These are phyloP conservation scores for Hyphopichia pseudoburtonii DNA, from an alignment of 1,139 yeast genomes.

Conservation along the genomic window DNA sequence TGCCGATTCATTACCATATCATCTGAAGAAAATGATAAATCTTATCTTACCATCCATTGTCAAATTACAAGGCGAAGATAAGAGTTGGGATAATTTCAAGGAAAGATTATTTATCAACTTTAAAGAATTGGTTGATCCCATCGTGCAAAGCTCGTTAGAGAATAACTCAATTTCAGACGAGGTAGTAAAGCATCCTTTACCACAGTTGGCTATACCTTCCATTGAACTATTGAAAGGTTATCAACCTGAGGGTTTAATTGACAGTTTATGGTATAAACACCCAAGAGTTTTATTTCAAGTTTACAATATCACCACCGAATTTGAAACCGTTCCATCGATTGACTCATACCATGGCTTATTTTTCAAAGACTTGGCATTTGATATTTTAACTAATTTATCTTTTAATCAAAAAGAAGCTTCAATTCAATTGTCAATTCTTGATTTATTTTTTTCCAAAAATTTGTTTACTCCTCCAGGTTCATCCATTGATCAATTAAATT, in stretches of 20 bases:
- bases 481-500: slow-evolving; percentile 66
- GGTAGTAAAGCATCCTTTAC: slow-evolving; percentile 44
- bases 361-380: slow-evolving; percentile 73
- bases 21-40: slow-evolving; percentile 49
- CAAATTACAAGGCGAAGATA: slow-evolving; percentile 27
- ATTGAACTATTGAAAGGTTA: slow-evolving; percentile 33
- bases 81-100: slow-evolving; percentile 25
- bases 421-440: slow-evolving; percentile 75
- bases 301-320: slow-evolving; percentile 49
- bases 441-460: slow-evolving; percentile 66
- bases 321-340: slow-evolving; percentile 74
- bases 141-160: slow-evolving; percentile 34
- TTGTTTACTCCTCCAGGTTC: slow-evolving; percentile 84
- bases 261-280: slow-evolving; percentile 38
- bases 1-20: slow-evolving; percentile 46
- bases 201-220: slow-evolving; percentile 49
- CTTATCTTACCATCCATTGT: slow-evolving; percentile 58
- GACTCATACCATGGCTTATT: slow-evolving; percentile 57
- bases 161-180: slow-evolving; percentile 41
- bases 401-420: slow-evolving; percentile 89
- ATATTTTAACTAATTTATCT: slow-evolving; percentile 75
- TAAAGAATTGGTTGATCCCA: slow-evolving; percentile 32
- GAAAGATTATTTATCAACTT: slow-evolving; percentile 34
- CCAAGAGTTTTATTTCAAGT: slow-evolving; percentile 68
- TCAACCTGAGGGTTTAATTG: slow-evolving; percentile 34